Conservation (phyloP, 768 basidiomycete genomes). For the Naganishia friedmannii region DNA sequence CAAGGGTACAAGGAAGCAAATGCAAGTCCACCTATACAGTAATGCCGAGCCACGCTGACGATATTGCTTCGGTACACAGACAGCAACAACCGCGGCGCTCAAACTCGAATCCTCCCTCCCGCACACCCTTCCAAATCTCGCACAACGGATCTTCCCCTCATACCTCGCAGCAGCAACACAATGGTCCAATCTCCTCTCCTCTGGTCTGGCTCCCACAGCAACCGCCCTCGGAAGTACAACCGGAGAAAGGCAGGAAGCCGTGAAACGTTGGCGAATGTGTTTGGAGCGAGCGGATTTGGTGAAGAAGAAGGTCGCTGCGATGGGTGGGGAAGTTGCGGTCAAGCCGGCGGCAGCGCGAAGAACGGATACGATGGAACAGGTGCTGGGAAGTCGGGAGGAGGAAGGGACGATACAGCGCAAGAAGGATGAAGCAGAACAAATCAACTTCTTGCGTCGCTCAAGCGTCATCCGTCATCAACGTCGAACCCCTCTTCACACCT, state of each 20-base stretch:
- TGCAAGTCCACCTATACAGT: constrained; percentile 8
- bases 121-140: constrained; percentile 10
- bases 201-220: constrained; percentile 21
- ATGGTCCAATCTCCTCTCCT: constrained; percentile 29
- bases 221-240: neutral
- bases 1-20: constrained; percentile 26
- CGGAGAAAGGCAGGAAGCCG: constrained; percentile 26
- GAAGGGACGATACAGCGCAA: neutral
- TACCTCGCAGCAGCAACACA: constrained; percentile 27
- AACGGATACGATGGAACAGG: constrained; percentile 33
- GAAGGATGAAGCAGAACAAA: constrained; percentile 18
- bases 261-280: constrained; percentile 48
- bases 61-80: neutral
- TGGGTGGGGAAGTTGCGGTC: constrained; percentile 36
- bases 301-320: constrained; percentile 39
- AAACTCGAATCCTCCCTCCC: constrained; percentile 24
- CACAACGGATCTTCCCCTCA: constrained; percentile 21
- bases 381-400: neutral
- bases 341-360: constrained; percentile 20
- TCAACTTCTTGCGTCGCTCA: constrained; percentile 1
- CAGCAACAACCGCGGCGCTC: constrained; percentile 18
- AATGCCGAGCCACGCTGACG: neutral
- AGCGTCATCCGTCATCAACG: neutral
- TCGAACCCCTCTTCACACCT: neutral
- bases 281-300: constrained; percentile 50